These are phyloP conservation scores for Blastobotrys attinorum DNA, from an alignment of 805 yeast species.

Conservation along the genomic window DNA sequence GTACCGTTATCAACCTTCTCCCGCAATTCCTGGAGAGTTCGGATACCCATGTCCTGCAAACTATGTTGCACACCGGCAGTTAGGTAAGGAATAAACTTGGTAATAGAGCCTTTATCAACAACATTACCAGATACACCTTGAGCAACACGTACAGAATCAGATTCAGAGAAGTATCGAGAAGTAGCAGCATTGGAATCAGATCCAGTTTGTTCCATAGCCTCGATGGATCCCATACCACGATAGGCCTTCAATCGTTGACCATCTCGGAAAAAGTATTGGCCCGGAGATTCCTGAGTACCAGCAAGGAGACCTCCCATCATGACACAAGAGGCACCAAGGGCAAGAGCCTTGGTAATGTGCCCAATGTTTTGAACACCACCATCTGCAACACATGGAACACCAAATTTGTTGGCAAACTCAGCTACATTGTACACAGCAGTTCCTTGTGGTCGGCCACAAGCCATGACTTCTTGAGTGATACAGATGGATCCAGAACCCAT, in stretches of 20 bases:
- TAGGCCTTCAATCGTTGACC: slow-evolving; percentile 95
- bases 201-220: slow-evolving; percentile 92
- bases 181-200: slow-evolving; percentile 93
- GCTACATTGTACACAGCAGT: slow-evolving; percentile 94
- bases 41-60: slow-evolving; percentile 93
- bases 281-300: slow-evolving; percentile 98
- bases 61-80: slow-evolving; percentile 96
- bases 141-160: slow-evolving; percentile 92
- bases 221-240: slow-evolving; percentile 99
- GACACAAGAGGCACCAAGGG: slow-evolving; percentile 93
- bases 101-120: slow-evolving; percentile 91
- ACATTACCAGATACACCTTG: slow-evolving; percentile 98
- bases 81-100: slow-evolving; percentile 89
- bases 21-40: slow-evolving; percentile 56
- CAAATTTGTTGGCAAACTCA: slow-evolving; percentile 89
- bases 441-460: slow-evolving; percentile 99
- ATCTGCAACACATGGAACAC: slow-evolving; percentile 98
- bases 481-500: slow-evolving; percentile 99
- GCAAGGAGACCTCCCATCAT: slow-evolving; percentile 99
- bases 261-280: slow-evolving; percentile 95
- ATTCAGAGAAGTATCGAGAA: slow-evolving; percentile 94
- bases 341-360: slow-evolving; percentile 93
- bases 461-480: slow-evolving; percentile 99
- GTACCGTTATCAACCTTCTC: slow-evolving; percentile 54
- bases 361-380: slow-evolving; percentile 99